Evolutionary conservation across 1,284 basidiomycete species (phyloP), one percentile per base, ranked within the genome.

Genomic region (Microbotryum intermedium): DNA sequence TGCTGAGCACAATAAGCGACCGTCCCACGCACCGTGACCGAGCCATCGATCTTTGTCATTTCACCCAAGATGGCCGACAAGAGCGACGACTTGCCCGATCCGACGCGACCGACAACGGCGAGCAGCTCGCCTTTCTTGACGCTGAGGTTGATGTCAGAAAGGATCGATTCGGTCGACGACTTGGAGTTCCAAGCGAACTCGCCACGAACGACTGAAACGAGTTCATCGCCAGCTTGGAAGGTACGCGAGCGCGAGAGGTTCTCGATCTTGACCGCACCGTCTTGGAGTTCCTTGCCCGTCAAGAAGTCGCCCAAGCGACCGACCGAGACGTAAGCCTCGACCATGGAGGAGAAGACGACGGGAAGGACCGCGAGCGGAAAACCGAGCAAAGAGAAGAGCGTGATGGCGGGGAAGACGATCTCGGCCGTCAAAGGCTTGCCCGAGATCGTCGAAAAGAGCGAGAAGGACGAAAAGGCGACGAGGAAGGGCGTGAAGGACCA

Each of bases 321-420:
- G 29, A 91, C 82, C 0, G 90, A 93, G 16, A 97, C 93, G 49
- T 86, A 75, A 0, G 92, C 88, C 72, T 92, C 88, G 53, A 93
- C 84, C 65, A 89, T 80, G 67, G 84, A 87, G 9, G 85, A 84
- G 2, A 83, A 86, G 18, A 70, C 70, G 53, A 68, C 57, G 13
- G 69, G 69, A 8, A 70, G 58, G 26, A 70, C 66, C 59, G 84
- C 86, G 42, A 97, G 79, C 25, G 93, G 91, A 78, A 95, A 88
- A 68, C 86, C 82, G 39, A 97, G 78, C 0, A 97, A 80, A 81
- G 90, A 87, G 78, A 97, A 97, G 45, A 97, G 78, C 0, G 90
- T 87, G 56, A 97, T 90, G 0, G 90, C 85, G 4, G 93, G 93
- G 81, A 97, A 97, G 69, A 97, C 91, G 63, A 92, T 79, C 70